Conservation (phyloP, 164 flowering plant species). For the Berberis vulgaris region DNA sequence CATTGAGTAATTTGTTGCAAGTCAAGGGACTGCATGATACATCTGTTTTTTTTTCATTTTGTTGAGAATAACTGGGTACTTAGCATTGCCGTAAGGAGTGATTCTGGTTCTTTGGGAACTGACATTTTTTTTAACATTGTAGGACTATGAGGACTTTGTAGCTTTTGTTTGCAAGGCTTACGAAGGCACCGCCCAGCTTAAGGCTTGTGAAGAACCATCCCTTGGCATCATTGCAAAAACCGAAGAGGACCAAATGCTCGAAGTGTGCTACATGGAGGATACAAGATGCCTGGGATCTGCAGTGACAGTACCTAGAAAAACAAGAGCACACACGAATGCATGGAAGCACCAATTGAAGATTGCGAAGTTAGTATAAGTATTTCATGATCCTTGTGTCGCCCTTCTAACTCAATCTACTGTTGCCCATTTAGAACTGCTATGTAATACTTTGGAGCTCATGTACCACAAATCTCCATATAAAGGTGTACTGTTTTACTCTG, state of each 20-base stretch:
- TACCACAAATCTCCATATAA: too few species aligned
- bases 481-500: too few species aligned
- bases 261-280: slow-evolving; percentile 25
- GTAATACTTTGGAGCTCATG: too few species aligned
- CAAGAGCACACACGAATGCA: slow-evolving; percentile 9
- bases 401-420: not conserved
- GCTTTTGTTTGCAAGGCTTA: slow-evolving; percentile 74
- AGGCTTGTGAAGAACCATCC: slow-evolving; percentile 38
- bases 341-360: slow-evolving; percentile 18
- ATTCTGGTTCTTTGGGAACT: not conserved
- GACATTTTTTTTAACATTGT: slow-evolving; percentile 1
- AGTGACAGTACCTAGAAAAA: slow-evolving; percentile 1
- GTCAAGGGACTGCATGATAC: not conserved
- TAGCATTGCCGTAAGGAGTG: not conserved
- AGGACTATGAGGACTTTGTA: slow-evolving; percentile 64
- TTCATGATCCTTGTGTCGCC: too few species aligned
- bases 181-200: slow-evolving; percentile 41
- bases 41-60: not conserved
- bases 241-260: slow-evolving; percentile 5
- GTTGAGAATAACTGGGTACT: not conserved
- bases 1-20: too few species aligned
- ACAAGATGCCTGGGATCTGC: not conserved
- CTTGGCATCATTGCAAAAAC: slow-evolving; percentile 5
- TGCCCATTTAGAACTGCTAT: not conserved
- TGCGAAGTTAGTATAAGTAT: not conserved